Percentiles rank a stretch among this genome's conserved stretches.
Conservation (phyloP, 176 grass and related monocot species). For the Musa beccarii region DNA sequence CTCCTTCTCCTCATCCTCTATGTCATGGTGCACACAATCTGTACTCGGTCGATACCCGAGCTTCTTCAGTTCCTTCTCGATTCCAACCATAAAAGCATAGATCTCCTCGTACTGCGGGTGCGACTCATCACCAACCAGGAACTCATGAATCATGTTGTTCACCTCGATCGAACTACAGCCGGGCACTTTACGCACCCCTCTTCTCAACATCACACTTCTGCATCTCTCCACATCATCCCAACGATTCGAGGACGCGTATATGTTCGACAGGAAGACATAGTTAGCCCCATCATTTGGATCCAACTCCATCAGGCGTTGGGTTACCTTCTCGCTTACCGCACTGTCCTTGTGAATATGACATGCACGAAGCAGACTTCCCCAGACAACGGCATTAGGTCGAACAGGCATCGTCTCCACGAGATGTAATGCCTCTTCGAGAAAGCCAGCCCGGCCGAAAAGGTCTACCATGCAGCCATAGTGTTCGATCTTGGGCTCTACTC, state of each 20-base stretch:
- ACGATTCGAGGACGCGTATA: slow-evolving; percentile 9
- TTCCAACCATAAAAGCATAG: slow-evolving; percentile 12
- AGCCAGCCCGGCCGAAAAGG: slow-evolving; percentile 5
- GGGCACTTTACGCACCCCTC: not conserved
- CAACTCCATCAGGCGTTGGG: slow-evolving; percentile 2
- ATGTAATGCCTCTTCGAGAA: slow-evolving; percentile 11
- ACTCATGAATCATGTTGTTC: slow-evolving; percentile 13
- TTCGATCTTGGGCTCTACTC: slow-evolving; percentile 15
- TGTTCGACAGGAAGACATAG: slow-evolving; percentile 13
- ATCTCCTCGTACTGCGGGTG: slow-evolving; percentile 6
- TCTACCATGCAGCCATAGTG: slow-evolving; percentile 19
- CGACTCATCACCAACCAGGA: slow-evolving; percentile 11
- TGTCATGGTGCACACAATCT: slow-evolving; percentile 11
- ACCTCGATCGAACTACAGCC: slow-evolving; percentile 11
- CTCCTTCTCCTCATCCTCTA: slow-evolving; percentile 20
- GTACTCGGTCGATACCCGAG: slow-evolving; percentile 9
- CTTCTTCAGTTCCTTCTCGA: slow-evolving; percentile 10
- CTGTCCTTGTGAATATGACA: slow-evolving; percentile 7
- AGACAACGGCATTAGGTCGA: slow-evolving; percentile 14
- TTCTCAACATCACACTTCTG: not conserved
- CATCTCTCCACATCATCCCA: slow-evolving; percentile 18
- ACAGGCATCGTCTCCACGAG: slow-evolving; percentile 10
- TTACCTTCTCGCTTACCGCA: slow-evolving; percentile 6
- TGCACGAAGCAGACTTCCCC: slow-evolving; percentile 13
- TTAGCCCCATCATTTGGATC: slow-evolving; percentile 13